A percentile compares a stretch with the other conserved stretches of the same genome.
phyloP scores from a whole-genome alignment of 345 rosid species.

The Stellera chamaejasme region DNA sequence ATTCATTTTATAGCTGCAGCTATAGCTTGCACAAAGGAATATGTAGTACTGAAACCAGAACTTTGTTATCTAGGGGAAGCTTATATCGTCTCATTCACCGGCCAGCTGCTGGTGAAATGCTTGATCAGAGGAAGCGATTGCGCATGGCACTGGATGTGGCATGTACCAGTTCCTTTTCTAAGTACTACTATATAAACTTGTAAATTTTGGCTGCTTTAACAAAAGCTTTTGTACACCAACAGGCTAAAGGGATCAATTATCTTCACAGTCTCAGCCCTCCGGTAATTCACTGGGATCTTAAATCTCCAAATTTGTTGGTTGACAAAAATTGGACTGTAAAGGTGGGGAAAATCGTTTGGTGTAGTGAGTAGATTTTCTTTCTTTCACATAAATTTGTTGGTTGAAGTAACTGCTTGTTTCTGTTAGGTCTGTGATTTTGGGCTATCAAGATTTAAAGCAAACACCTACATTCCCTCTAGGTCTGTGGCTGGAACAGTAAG shows the following conservation, averaged over 20 bases:
- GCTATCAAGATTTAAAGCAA: slow-evolving; percentile 88
- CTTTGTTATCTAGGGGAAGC: slow-evolving; percentile 67
- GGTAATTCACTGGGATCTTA: slow-evolving; percentile 95
- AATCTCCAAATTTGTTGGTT: slow-evolving; percentile 89
- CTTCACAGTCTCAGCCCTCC: slow-evolving; percentile 89
- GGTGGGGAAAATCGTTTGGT: slow-evolving; percentile 28
- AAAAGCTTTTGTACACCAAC: slow-evolving; percentile 17
- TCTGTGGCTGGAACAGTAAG: slow-evolving; percentile 98
- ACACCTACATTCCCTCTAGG: slow-evolving; percentile 81
- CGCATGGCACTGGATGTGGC: slow-evolving; percentile 98
- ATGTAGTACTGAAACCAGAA: background rate
- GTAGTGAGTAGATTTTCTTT: background rate
- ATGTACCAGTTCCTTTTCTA: slow-evolving; percentile 16
- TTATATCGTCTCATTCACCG: slow-evolving; percentile 80
- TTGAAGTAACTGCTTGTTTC: slow-evolving; percentile 4
- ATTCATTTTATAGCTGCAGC: background rate
- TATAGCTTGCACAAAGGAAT: background rate
- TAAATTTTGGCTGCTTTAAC: background rate
- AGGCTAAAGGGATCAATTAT: slow-evolving; percentile 98
- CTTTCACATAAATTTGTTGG: background rate
- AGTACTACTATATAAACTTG: background rate
- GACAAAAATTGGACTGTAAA: slow-evolving; percentile 96
- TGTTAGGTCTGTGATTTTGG: slow-evolving; percentile 92
- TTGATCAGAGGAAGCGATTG: slow-evolving; percentile 80
- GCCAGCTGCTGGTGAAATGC: slow-evolving; percentile 72